These are phyloP conservation scores for Pseudozyma flocculosa DNA, from an alignment of 1,284 basidiomycete species.

Conservation along the genomic window DNA sequence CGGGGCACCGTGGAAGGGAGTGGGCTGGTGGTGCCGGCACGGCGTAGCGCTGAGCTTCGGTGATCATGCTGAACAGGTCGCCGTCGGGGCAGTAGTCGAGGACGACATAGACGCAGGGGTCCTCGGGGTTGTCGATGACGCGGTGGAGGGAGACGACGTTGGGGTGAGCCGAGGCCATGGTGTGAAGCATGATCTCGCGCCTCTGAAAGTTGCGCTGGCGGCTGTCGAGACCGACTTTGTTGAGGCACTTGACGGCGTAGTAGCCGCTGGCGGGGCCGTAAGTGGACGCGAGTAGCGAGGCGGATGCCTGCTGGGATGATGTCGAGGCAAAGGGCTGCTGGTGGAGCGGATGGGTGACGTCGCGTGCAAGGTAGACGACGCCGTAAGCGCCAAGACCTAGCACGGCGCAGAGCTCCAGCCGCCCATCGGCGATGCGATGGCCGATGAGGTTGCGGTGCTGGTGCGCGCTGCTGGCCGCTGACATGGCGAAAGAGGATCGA, in stretches of 20 bases:
- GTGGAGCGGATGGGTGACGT: conserved; percentile 39
- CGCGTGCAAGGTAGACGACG: conserved; percentile 73
- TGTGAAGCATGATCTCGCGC: conserved; percentile 68
- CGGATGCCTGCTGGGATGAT: conserved; percentile 24
- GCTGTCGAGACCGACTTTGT: conserved; percentile 65
- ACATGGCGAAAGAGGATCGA: no score
- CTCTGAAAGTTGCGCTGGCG: conserved; percentile 80
- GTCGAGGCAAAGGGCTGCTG: conserved; percentile 36
- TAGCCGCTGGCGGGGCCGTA: conserved; percentile 58
- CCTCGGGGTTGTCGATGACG: conserved; percentile 69
- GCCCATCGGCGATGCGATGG: conserved; percentile 58
- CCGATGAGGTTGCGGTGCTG: conserved; percentile 59
- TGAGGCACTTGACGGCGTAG: conserved; percentile 83
- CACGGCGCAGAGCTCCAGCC: conserved; percentile 80
- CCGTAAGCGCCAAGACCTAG: conserved; percentile 94
- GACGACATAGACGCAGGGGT: conserved; percentile 66
- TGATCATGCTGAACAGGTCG: conserved; percentile 81
- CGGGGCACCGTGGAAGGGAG: conserved; percentile 8
- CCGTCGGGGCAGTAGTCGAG: conserved; percentile 77
- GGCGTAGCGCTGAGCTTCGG: conserved; percentile 69
- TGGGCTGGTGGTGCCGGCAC: conserved; percentile 1
- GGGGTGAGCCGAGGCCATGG: conserved; percentile 70
- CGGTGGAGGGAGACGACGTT: conserved; percentile 87
- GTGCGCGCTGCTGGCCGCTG: conserved; percentile 23
- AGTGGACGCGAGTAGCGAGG: conserved; percentile 34